Evolutionary conservation across 2,329 filamentous ascomycete genomes (phyloP).

Genomic region (Biscogniauxia mediterranea): DNA sequence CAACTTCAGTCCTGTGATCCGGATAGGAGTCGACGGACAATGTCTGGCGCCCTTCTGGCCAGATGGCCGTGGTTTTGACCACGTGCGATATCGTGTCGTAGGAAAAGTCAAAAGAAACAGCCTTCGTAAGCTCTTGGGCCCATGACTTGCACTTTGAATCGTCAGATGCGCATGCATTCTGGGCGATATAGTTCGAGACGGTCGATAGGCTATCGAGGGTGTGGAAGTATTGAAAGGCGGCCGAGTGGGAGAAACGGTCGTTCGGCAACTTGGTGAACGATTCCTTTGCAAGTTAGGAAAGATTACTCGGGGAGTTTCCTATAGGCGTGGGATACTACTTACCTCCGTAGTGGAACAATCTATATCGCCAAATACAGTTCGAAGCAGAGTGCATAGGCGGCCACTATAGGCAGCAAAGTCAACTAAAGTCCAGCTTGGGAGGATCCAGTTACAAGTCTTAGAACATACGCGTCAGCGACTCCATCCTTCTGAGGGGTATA

Average conservation of each 20-base stretch:
- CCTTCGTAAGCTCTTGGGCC: slow-evolving; percentile 33
- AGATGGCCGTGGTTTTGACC: slow-evolving; percentile 64
- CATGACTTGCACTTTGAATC: slow-evolving; percentile 26
- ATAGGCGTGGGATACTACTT: slow-evolving; percentile 12
- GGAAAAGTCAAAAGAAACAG: slow-evolving; percentile 65
- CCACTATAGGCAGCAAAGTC: slow-evolving; percentile 18
- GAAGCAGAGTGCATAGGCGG: slow-evolving; percentile 32
- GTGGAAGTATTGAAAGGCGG: slow-evolving; percentile 70
- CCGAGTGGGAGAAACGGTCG: slow-evolving; percentile 57
- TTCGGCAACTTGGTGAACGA: slow-evolving; percentile 61
- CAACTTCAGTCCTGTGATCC: slow-evolving; percentile 70
- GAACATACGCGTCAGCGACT: slow-evolving; percentile 23
- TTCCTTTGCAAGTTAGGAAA: slow-evolving; percentile 56
- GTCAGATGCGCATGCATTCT: slow-evolving; percentile 36
- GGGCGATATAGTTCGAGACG: slow-evolving; percentile 51
- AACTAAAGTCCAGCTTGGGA: slow-evolving; percentile 2
- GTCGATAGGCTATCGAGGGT: slow-evolving; percentile 55
- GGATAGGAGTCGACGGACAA: slow-evolving; percentile 41
- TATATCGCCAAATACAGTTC: slow-evolving; percentile 32
- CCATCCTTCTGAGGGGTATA: slow-evolving; percentile 56
- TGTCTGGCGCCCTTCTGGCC: slow-evolving; percentile 47
- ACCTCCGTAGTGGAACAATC: slow-evolving; percentile 36
- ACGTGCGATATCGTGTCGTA: slow-evolving; percentile 65
- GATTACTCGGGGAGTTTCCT: slow-evolving; percentile 41
- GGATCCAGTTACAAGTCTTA: neutral